These are phyloP conservation scores for Camelina neglecta DNA, from an alignment of 345 rosid species.

Conservation along the genomic window DNA sequence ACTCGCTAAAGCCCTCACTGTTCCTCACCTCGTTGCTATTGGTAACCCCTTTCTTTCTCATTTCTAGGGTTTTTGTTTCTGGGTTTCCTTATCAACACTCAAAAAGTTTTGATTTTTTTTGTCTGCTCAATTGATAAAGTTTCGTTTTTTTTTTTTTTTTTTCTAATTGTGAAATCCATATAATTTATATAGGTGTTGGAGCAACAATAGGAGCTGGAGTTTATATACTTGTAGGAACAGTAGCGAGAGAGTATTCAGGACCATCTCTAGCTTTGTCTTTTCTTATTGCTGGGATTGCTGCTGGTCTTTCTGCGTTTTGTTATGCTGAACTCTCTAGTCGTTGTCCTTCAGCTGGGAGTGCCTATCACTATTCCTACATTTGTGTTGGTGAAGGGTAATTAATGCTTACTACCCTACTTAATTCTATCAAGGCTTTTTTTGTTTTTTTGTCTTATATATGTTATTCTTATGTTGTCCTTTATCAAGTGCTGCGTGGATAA, in stretches of 20 bases:
- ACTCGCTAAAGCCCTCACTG: conserved; percentile 74
- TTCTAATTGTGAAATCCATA: neutral
- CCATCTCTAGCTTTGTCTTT: conserved; percentile 91
- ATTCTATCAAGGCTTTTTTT: no score
- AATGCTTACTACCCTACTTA: no score
- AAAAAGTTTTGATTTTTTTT: no score
- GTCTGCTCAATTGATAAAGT: no score
- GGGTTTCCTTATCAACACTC: no score
- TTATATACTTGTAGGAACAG: conserved; percentile 95
- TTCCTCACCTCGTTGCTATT: conserved; percentile 78
- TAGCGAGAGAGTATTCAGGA: conserved; percentile 97
- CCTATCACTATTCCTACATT: conserved; percentile 96
- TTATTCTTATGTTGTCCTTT: neutral
- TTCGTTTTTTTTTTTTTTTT: no score
- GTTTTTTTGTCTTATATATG: neutral
- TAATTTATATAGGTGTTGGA: conserved; percentile 69
- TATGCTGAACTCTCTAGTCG: conserved; percentile 98
- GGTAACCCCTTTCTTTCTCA: conserved; percentile 46
- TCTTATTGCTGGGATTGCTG: conserved; percentile 91
- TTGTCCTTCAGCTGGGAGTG: conserved; percentile 99
- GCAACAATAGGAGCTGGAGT: conserved; percentile 99
- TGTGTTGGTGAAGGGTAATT: conserved; percentile 94
- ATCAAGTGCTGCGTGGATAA: conserved; percentile 86
- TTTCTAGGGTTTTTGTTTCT: neutral
- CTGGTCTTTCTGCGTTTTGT: conserved; percentile 94